Conservation (phyloP, 1,139 yeast genomes). For the Kodamaea ohmeri region DNA sequence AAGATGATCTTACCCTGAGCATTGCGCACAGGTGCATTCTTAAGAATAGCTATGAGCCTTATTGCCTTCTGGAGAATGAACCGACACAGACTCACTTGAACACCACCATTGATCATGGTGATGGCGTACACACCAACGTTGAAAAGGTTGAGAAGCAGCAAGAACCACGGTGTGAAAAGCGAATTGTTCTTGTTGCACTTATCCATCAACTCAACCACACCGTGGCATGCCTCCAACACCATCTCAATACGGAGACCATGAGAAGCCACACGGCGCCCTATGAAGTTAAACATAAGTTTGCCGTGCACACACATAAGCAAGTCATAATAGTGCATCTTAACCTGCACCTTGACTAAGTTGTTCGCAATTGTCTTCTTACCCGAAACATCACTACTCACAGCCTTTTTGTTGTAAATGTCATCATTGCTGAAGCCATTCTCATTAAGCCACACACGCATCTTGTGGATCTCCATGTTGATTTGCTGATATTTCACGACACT, state of each 20-base stretch:
- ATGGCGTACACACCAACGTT: slow-evolving; percentile 47
- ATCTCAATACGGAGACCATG: slow-evolving; percentile 34
- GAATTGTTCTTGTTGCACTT: slow-evolving; percentile 34
- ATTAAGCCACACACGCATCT: slow-evolving; percentile 34
- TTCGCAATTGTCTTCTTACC: too few species aligned
- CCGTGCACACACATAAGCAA: slow-evolving; percentile 39
- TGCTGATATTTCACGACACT: slow-evolving; percentile 33
- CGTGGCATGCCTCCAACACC: slow-evolving; percentile 37
- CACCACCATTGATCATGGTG: slow-evolving; percentile 46
- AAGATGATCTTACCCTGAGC: slow-evolving; percentile 32
- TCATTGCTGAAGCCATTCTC: slow-evolving; percentile 36
- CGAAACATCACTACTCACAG: too few species aligned
- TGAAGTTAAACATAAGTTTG: slow-evolving; percentile 31
- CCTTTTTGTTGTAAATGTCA: slow-evolving; percentile 19
- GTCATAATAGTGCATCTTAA: slow-evolving; percentile 43
- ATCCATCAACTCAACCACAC: slow-evolving; percentile 34
- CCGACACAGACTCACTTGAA: slow-evolving; percentile 24
- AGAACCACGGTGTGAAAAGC: slow-evolving; percentile 56
- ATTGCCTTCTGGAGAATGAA: slow-evolving; percentile 27
- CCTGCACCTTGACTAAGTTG: slow-evolving; percentile 33
- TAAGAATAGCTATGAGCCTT: slow-evolving; percentile 26
- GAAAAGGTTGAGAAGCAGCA: slow-evolving; percentile 44
- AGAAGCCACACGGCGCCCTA: slow-evolving; percentile 33
- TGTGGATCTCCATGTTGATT: slow-evolving; percentile 32
- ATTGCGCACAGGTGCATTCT: slow-evolving; percentile 33